These are phyloP conservation scores for Acephala macrosclerotiorum DNA, from an alignment of 2,329 filamentous ascomycete species.

Conservation along the genomic window DNA sequence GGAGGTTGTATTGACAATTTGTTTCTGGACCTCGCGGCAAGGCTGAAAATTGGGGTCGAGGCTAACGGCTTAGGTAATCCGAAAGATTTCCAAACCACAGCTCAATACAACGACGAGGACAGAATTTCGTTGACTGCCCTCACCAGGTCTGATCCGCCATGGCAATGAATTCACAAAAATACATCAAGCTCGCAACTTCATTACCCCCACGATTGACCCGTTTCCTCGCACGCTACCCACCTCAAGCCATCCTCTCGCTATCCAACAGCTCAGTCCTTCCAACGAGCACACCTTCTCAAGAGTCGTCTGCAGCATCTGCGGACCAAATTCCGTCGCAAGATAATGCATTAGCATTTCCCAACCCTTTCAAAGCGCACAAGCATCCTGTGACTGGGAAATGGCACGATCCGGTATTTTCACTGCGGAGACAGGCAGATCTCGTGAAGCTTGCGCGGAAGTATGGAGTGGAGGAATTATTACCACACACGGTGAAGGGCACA, in stretches of 20 bases:
- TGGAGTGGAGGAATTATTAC: slow-evolving; percentile 82
- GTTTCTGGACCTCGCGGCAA: neutral
- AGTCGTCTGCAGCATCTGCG: slow-evolving; percentile 49
- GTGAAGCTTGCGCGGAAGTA: slow-evolving; percentile 83
- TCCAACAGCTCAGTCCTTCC: slow-evolving; percentile 33
- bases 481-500: slow-evolving; percentile 77
- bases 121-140: neutral
- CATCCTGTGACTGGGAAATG: slow-evolving; percentile 82
- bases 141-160: slow-evolving; percentile 22
- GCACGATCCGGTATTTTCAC: slow-evolving; percentile 83
- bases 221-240: slow-evolving; percentile 92
- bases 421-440: slow-evolving; percentile 88
- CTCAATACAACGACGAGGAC: neutral
- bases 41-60: neutral
- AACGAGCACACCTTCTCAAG: slow-evolving; percentile 36
- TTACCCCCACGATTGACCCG: slow-evolving; percentile 80
- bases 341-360: slow-evolving; percentile 52
- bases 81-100: slow-evolving; percentile 11
- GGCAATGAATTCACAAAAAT: slow-evolving; percentile 34
- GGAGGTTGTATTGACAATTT: no score
- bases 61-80: neutral
- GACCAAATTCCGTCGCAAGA: slow-evolving; percentile 39
- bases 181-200: slow-evolving; percentile 66
- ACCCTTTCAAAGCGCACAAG: slow-evolving; percentile 84
- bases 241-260: slow-evolving; percentile 63